Evolutionary conservation across 1,139 yeast genomes (phyloP).

Genomic region (Lipomyces yarrowii): DNA sequence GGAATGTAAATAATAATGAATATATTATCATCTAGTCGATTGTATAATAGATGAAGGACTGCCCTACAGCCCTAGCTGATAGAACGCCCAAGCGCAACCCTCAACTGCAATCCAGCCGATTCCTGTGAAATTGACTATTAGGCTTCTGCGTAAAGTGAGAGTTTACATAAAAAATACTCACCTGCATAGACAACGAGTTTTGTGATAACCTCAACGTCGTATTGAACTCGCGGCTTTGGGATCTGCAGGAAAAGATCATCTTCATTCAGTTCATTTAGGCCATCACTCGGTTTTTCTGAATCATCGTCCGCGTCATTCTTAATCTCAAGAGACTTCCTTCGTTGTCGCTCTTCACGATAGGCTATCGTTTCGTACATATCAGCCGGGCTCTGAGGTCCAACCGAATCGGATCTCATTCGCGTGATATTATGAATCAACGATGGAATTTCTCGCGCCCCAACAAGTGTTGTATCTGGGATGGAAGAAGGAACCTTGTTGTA

Average conservation of each 20-base stretch:
- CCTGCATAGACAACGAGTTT: slow-evolving; percentile 67
- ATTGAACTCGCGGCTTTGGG: slow-evolving; percentile 53
- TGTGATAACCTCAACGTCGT: slow-evolving; percentile 75
- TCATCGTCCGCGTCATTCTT: background rate
- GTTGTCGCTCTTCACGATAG: slow-evolving; percentile 38
- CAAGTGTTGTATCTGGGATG: slow-evolving; percentile 42
- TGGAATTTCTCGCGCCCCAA: slow-evolving; percentile 41
- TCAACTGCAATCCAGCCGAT: slow-evolving; percentile 25
- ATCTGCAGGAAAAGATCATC: slow-evolving; percentile 42
- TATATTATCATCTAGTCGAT: background rate
- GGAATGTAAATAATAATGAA: background rate
- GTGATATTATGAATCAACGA: slow-evolving; percentile 39
- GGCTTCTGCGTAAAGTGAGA: background rate
- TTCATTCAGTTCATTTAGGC: slow-evolving; percentile 30
- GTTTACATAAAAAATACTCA: background rate
- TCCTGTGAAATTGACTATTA: slow-evolving; percentile 1
- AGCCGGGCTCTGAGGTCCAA: slow-evolving; percentile 50
- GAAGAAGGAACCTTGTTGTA: slow-evolving; percentile 43
- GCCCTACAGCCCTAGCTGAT: background rate
- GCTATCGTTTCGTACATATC: slow-evolving; percentile 48
- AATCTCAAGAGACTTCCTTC: slow-evolving; percentile 35
- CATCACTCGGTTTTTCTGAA: slow-evolving; percentile 12
- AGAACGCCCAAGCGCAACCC: slow-evolving; percentile 9
- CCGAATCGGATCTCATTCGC: slow-evolving; percentile 44
- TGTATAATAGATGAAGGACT: background rate